Base-by-base conservation (phyloP, 2,329 filamentous ascomycete species). In the Lecanicillium sp. region DNA sequence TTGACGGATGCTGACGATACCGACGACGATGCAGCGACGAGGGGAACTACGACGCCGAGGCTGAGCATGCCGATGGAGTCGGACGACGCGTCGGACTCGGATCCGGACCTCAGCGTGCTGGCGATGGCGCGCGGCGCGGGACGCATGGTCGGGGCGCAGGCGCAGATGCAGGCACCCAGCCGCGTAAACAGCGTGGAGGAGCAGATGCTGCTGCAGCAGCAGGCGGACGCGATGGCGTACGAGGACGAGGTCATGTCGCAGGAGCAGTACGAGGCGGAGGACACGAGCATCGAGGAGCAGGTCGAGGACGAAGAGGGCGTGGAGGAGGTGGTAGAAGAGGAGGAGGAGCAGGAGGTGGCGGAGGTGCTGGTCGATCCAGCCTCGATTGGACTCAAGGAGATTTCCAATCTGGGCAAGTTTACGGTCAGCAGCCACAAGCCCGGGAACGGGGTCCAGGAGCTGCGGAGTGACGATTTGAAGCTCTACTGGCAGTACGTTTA, bases 371-470 rank as follows among this genome's bases (percentile, higher is more conserved):
- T 82, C 48, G 70, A 80, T 12, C 67, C 73, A 15, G 73, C 73
- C 15, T 61, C 75, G 10, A 74, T 63, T 49, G 66, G 83, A 36
- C 71, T 91, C 52, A 90, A 90, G 63, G 88, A 93, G 62, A 91
- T 93, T 62, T 88, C 85, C 57, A 90, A 89, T 53, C 75, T 93
- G 17, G 87, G 86, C 26, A 86, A 83, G 54, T 91, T 89, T 73
- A 90, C 86, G 10, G 87, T 91, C 56, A 88, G 84, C 62, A 87
- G 81, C 59, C 83, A 83, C 60, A 93, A 93, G 66, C 86, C 86
- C 1, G 87, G 87, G 32, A 89, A 85, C 56, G 86, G 86, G 2
- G 83, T 91, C 12, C 81, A 83, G 21, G 86, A 88, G 60, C 77
- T 93, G 17, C 79, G 87, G 26, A 82, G 79, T 52, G 85, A 90